phyloP scores from a whole-genome alignment of 2,329 filamentous ascomycete species.

The Gnomoniopsis smithogilvyi region DNA sequence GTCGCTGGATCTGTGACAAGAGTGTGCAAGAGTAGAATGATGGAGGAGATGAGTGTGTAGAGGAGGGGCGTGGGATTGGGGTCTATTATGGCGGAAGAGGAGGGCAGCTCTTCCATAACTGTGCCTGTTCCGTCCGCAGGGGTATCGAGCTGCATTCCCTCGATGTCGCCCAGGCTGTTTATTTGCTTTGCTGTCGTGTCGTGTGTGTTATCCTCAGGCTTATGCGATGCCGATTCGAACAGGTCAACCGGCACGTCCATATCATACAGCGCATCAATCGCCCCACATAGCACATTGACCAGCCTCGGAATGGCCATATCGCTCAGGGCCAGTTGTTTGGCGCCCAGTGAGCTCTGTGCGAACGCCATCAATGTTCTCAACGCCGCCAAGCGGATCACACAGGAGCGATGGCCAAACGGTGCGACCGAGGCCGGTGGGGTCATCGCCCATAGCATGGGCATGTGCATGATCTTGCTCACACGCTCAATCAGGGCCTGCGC shows the following conservation, averaged over 20 bases:
- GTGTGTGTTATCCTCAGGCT: neutral
- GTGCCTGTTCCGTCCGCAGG: slow-evolving; percentile 13
- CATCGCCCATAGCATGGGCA: slow-evolving; percentile 45
- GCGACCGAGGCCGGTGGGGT: slow-evolving; percentile 23
- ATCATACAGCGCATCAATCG: slow-evolving; percentile 74
- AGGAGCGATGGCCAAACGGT: slow-evolving; percentile 34
- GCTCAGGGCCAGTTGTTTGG: slow-evolving; percentile 64
- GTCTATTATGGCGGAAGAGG: neutral
- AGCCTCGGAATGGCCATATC: slow-evolving; percentile 69
- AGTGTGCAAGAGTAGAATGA: slow-evolving; percentile 47
- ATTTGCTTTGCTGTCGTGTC: neutral
- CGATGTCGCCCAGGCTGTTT: neutral
- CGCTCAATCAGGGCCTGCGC: slow-evolving; percentile 55
- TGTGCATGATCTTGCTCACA: slow-evolving; percentile 60
- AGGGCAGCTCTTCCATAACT: slow-evolving; percentile 1
- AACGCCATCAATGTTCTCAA: slow-evolving; percentile 58
- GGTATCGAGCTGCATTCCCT: slow-evolving; percentile 1
- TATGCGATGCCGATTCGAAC: neutral
- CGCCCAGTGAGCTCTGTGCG: slow-evolving; percentile 59
- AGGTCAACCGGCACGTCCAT: slow-evolving; percentile 38
- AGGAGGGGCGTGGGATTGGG: slow-evolving; percentile 27
- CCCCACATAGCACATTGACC: slow-evolving; percentile 58
- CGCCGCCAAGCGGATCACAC: slow-evolving; percentile 40
- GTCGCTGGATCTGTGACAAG: slow-evolving; percentile 48
- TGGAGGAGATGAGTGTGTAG: slow-evolving; percentile 45